Evolutionary conservation across 192 early-diverging fungal species (phyloP).

Genomic region (Podila epigama): DNA sequence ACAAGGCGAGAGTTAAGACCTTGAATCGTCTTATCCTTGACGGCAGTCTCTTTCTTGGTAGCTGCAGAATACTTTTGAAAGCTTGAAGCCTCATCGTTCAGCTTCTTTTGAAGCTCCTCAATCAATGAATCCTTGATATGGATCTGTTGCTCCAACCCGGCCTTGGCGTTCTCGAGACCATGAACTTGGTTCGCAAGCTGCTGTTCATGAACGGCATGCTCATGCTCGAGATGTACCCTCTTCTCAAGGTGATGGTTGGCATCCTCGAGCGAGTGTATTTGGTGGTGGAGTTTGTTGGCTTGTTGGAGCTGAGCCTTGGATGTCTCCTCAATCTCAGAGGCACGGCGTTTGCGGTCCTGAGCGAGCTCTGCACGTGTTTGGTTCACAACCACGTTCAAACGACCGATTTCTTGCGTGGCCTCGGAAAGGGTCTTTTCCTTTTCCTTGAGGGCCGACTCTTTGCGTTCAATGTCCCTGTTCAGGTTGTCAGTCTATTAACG

Average conservation of each 20-base stretch:
- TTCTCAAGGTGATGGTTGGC: background rate
- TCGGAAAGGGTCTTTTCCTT: conserved; percentile 17
- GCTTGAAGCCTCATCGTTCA: background rate
- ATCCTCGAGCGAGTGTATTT: background rate
- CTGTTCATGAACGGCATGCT: background rate
- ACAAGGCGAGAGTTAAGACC: background rate
- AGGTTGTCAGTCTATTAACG: conserved; percentile 4
- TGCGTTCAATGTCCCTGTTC: conserved; percentile 9
- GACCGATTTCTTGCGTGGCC: conserved; percentile 12
- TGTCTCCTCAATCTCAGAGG: conserved; percentile 4
- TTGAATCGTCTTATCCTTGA: background rate
- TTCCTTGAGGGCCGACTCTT: background rate
- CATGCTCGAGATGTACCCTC: background rate
- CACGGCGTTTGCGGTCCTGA: background rate
- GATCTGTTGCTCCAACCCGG: background rate
- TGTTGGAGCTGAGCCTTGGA: background rate
- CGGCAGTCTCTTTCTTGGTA: background rate
- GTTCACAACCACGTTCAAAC: conserved; percentile 3
- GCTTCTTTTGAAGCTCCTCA: background rate
- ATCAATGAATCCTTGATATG: background rate
- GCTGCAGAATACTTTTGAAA: background rate
- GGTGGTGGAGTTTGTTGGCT: background rate
- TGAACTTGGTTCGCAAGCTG: background rate
- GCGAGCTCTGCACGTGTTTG: conserved; percentile 7
- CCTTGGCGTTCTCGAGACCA: conserved; percentile 1